phyloP scores from a whole-genome alignment of 2,329 filamentous ascomycete species.

The Microsporum ferrugineum region DNA sequence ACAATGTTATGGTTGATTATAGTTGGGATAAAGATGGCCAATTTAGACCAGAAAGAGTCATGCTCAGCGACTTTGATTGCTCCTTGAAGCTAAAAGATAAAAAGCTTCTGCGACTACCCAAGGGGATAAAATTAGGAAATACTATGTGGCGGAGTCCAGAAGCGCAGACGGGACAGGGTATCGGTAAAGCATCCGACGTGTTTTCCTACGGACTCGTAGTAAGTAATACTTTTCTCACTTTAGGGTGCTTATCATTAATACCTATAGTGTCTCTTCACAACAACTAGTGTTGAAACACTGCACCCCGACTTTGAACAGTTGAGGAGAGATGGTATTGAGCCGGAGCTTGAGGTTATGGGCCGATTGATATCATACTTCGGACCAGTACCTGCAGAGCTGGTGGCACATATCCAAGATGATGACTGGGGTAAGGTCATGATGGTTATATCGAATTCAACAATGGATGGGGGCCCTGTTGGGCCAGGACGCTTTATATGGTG shows the following conservation, averaged over 20 bases:
- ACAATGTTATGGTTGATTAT: constrained; percentile 8
- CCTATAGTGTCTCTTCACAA: background rate
- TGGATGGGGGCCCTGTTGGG: background rate
- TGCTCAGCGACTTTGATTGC: constrained; percentile 3
- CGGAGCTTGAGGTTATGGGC: constrained; percentile 20
- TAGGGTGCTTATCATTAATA: background rate
- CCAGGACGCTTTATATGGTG: constrained; percentile 4
- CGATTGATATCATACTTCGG: constrained; percentile 18
- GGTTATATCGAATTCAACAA: constrained; percentile 17
- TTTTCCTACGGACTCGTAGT: constrained; percentile 8
- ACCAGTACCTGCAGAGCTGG: constrained; percentile 19
- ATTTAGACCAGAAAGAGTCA: background rate
- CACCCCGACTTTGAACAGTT: constrained; percentile 16
- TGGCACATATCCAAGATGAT: constrained; percentile 22
- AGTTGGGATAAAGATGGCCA: background rate
- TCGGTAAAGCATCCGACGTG: constrained; percentile 7
- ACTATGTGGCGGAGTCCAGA: constrained; percentile 6
- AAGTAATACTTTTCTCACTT: background rate
- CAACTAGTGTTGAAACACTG: background rate
- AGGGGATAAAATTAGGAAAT: constrained; percentile 6
- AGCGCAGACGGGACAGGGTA: constrained; percentile 7
- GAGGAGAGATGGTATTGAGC: constrained; percentile 17
- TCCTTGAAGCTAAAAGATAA: constrained; percentile 6
- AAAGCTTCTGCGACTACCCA: constrained; percentile 2
- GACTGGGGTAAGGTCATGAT: constrained; percentile 17